Base-by-base conservation (phyloP, 2,329 filamentous ascomycete species). In the Alternaria sp. region DNA sequence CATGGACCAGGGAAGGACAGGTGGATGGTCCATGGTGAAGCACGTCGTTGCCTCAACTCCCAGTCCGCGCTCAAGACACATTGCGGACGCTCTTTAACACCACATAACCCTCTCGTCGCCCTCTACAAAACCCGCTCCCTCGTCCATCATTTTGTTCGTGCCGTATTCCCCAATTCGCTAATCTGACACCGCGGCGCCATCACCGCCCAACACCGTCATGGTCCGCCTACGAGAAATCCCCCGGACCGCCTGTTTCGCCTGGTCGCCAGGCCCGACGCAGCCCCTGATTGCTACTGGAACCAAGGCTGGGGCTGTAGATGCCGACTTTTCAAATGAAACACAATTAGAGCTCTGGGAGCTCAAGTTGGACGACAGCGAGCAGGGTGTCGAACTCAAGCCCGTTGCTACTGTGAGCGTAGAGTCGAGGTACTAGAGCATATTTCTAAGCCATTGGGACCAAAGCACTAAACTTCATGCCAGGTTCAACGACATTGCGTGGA, bases 401-500 rank as follows among this genome's bases (percentile, higher is more conserved):
- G 84, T 93, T 76, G 91, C 89, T 67, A 95, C 90, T 81, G 89
- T 98, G 77, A 89, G 86, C 79, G 93, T 93, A 53, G 96, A 98
- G 75, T 93, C 95, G 62, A 96, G 93, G 94, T 97, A 88, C 60
- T 78, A 56, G 8, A 9, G 7, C 11, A 62, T 25, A 30, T 25
- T 6, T 9, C 19, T 9, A 54, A 12, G 15, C 23, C 11, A 4
- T 12, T 28, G 13, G 13, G 23, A 28, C 15, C 10, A 52, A 25
- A 49, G 55, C 59, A 54, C 75, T 80, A 62, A 80, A 68, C 17
- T 28, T 57, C 36, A 59, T 57, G 23, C 45, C 65, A 97, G 96
- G 75, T 99, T 99, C 82, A 96, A 97, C 81, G 96, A 98, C 78
- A 91, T 99, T 79, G 93, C 95, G 64, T 99, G 96, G 96, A 91